Conservation (phyloP, 345 rosid genomes). For the Lepidium aucheri region DNA sequence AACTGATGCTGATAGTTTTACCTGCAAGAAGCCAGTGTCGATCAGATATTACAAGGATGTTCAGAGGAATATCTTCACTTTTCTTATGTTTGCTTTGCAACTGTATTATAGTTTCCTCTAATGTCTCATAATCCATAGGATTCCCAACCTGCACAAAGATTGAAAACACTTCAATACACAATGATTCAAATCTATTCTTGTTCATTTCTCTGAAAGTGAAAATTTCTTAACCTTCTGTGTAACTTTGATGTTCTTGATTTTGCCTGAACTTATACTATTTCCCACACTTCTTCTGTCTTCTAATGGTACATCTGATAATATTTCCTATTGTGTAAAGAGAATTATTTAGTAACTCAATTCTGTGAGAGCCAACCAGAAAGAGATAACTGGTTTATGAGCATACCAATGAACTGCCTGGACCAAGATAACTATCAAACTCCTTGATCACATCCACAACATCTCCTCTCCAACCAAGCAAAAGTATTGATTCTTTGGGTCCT, state of each 20-base stretch:
- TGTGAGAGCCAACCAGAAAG: neutral
- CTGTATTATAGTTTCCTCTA: slow-evolving; percentile 55
- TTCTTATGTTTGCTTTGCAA: slow-evolving; percentile 43
- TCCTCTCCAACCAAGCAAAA: slow-evolving; percentile 93
- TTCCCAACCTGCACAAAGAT: slow-evolving; percentile 62
- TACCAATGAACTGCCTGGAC: slow-evolving; percentile 90
- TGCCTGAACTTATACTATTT: slow-evolving; percentile 29
- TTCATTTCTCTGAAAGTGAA: neutral
- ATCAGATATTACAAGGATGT: slow-evolving; percentile 77
- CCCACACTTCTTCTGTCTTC: slow-evolving; percentile 53
- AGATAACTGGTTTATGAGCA: slow-evolving; percentile 11
- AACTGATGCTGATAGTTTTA: slow-evolving; percentile 16
- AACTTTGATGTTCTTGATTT: slow-evolving; percentile 55
- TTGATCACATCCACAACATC: slow-evolving; percentile 75
- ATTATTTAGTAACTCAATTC: neutral
- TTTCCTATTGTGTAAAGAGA: slow-evolving; percentile 48
- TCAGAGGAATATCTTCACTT: slow-evolving; percentile 51
- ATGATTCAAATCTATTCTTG: neutral
- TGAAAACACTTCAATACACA: slow-evolving; percentile 6
- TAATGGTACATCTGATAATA: slow-evolving; percentile 82
- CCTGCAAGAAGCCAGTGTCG: slow-evolving; percentile 84
- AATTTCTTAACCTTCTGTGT: slow-evolving; percentile 47
- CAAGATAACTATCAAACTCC: slow-evolving; percentile 94
- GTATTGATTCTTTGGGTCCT: slow-evolving; percentile 83
- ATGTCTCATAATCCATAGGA: slow-evolving; percentile 65